Evolutionary conservation across 2,329 filamentous ascomycete genomes (phyloP).

Genomic region (Talaromyces piceae): DNA sequence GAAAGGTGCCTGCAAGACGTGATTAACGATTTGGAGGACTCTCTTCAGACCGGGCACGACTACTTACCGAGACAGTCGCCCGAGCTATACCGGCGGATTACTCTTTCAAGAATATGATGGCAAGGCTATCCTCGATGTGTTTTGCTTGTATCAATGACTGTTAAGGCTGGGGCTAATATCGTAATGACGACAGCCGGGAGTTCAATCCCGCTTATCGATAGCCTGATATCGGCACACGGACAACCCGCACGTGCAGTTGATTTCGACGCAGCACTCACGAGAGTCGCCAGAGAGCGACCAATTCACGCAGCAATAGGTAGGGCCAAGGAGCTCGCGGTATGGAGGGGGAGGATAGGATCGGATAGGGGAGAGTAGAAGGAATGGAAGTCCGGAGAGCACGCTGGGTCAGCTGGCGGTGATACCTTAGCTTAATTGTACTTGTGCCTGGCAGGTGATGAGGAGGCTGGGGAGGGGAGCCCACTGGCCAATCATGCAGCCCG

Average conservation of each 20-base stretch:
- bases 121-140: neutral
- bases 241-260: neutral
- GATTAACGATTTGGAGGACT: neutral
- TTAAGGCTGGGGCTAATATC: neutral
- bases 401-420: neutral
- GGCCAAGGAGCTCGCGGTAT: constrained; percentile 5
- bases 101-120: neutral
- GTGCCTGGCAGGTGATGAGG: constrained; percentile 13
- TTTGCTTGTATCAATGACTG: neutral
- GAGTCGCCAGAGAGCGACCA: neutral
- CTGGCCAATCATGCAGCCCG: constrained; percentile 15
- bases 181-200: constrained; percentile 6
- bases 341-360: constrained; percentile 10
- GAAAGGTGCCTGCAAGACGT: neutral
- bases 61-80: neutral
- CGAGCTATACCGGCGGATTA: neutral
- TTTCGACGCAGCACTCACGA: neutral
- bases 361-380: constrained; percentile 15
- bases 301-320: neutral
- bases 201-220: constrained; percentile 7
- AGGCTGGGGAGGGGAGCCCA: constrained; percentile 7
- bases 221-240: neutral
- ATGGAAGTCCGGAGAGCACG: constrained; percentile 8
- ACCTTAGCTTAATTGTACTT: neutral
- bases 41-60: neutral